Evolutionary conservation across 2,329 filamentous ascomycete genomes (phyloP).

Genomic region (Fonsecaea nubica): DNA sequence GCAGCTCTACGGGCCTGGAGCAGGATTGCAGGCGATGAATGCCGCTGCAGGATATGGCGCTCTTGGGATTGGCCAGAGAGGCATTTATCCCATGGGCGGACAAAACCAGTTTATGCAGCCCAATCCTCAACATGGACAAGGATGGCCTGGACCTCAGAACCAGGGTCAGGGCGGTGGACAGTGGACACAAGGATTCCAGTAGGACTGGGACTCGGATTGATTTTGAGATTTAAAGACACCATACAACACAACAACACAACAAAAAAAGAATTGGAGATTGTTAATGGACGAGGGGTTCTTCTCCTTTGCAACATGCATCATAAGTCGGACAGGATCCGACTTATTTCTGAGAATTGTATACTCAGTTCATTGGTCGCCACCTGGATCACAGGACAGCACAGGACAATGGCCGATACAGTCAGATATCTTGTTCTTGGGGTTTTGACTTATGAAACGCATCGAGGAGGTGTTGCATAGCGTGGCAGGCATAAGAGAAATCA

Average conservation of each 20-base stretch:
- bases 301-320: not conserved
- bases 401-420: constrained; percentile 29
- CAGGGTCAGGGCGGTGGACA: constrained; percentile 31
- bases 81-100: constrained; percentile 36
- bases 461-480: constrained; percentile 31
- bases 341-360: constrained; percentile 14
- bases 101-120: constrained; percentile 39
- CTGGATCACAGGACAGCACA: constrained; percentile 37
- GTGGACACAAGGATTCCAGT: constrained; percentile 38
- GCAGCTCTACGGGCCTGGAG: constrained; percentile 39
- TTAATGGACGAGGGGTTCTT: not conserved
- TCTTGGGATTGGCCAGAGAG: constrained; percentile 36
- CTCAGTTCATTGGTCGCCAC: constrained; percentile 20
- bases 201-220: not conserved
- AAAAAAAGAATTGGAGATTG: not conserved
- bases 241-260: not conserved
- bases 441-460: constrained; percentile 21
- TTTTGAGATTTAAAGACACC: not conserved
- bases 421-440: constrained; percentile 20
- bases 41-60: constrained; percentile 33
- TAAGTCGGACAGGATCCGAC: constrained; percentile 7
- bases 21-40: constrained; percentile 40
- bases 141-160: constrained; percentile 35
- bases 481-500: constrained; percentile 13
- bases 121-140: constrained; percentile 37